Conservation (phyloP, 1,284 basidiomycete genomes). For the Hemileia vastatrix region DNA sequence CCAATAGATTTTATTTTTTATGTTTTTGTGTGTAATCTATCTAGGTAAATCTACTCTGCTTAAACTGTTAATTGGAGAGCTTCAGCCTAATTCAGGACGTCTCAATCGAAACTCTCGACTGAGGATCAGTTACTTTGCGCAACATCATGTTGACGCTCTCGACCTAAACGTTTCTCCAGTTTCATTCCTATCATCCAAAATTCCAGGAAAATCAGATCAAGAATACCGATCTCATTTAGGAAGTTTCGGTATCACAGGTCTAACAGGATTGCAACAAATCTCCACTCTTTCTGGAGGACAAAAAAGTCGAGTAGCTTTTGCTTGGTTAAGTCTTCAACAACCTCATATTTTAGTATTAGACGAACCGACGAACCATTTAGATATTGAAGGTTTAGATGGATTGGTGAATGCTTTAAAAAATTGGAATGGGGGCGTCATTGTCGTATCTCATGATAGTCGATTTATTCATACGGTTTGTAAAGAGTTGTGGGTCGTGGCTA, state of each 20-base stretch:
- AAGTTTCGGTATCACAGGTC: constrained; percentile 96
- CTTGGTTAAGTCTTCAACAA: constrained; percentile 73
- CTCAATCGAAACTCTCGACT: constrained; percentile 82
- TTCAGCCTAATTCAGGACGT: constrained; percentile 68
- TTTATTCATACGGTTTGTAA: constrained; percentile 42
- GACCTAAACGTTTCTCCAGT: constrained; percentile 76
- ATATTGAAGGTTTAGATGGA: constrained; percentile 69
- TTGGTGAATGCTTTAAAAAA: constrained; percentile 73
- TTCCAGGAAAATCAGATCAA: constrained; percentile 90
- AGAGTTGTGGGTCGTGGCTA: constrained; percentile 23
- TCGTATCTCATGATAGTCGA: constrained; percentile 75
- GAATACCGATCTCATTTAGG: constrained; percentile 91
- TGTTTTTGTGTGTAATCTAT: too few species aligned
- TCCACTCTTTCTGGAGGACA: constrained; percentile 67
- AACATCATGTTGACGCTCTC: constrained; percentile 94
- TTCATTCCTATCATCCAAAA: constrained; percentile 78
- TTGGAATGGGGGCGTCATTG: constrained; percentile 90
- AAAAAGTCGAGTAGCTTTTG: constrained; percentile 92
- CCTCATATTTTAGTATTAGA: constrained; percentile 83
- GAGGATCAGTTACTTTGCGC: constrained; percentile 86
- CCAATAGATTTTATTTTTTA: constrained; percentile 8
- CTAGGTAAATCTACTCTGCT: constrained; percentile 54
- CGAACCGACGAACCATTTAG: constrained; percentile 87
- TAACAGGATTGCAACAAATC: constrained; percentile 77
- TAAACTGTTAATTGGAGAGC: constrained; percentile 85